Evolutionary conservation across 1,139 yeast species (phyloP), one percentile per base, ranked within the genome.

Genomic region (Cylindricascospora bacillispora): DNA sequence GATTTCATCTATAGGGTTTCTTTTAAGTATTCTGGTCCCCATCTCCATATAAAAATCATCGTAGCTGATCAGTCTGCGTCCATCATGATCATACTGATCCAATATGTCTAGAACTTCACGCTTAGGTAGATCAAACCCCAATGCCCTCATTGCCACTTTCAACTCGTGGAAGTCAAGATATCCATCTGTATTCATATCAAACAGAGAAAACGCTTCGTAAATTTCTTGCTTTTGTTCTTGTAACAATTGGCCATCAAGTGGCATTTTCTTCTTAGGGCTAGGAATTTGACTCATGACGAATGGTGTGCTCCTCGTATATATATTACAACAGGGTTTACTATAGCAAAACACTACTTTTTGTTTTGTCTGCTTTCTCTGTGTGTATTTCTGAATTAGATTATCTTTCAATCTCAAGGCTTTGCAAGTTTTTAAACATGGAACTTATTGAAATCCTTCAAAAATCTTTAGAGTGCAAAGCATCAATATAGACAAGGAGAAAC

Each of bases 1-100:
- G 22, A 92, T 79, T 54, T 92, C 98, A 32, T 89, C 98, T 37
- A 82, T 54, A 2, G 98, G 98, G 50, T 92, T 95, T 46, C 98
- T 65, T 31, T 79, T 76, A 17, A 80, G 59, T 15, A 86, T 79
- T 59, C 68, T 75, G 35, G 72, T 79, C 1, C 92, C 82, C 57
- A 83, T 85, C 56, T 54, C 40, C 24, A 41, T 39, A 30, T 41
- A 77, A 54, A 89, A 89, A 45, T 80, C 86, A 34, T 81, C 94
- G 47, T 77, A 81, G 23, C 75, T 70, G 45, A 89, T 78, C 43
- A 74, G 62, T 36, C 73, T 72, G 23, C 78, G 65, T 31, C 83
- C 82, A 38, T 75, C 83, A 4, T 80, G 67, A 45, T 83, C 95
- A 49, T 77, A 78, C 40, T 82, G 92, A 33, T 75, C 78, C 35